phyloP scores from a whole-genome alignment of 345 rosid genomes.

The Citrus glauca region DNA sequence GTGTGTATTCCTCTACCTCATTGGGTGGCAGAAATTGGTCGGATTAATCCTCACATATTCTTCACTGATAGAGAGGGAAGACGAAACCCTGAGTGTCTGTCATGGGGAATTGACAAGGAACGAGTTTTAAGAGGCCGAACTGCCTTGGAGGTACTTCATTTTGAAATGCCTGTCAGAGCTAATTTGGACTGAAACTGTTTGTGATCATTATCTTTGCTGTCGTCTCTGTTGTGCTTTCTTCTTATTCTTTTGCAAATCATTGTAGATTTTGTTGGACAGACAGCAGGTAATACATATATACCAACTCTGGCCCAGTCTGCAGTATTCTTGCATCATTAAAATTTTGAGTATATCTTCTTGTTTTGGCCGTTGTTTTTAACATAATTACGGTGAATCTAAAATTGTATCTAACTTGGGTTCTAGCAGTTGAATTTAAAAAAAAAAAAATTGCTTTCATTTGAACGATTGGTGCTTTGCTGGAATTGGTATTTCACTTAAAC shows the following conservation, averaged over 20 bases:
- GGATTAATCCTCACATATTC: constrained; percentile 85
- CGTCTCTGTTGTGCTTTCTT: background rate
- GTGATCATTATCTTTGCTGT: constrained; percentile 7
- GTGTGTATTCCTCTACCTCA: constrained; percentile 95
- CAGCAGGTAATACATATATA: constrained; percentile 1
- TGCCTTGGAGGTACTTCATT: constrained; percentile 75
- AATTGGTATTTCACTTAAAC: background rate
- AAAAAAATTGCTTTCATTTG: constrained; percentile 2
- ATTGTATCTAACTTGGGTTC: background rate
- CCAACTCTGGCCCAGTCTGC: background rate
- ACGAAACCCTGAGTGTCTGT: constrained; percentile 91
- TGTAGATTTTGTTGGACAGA: background rate
- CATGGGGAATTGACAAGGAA: constrained; percentile 97
- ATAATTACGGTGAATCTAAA: background rate
- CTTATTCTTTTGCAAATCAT: background rate
- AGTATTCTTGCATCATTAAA: background rate
- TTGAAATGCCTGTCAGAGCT: constrained; percentile 6
- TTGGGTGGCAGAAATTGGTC: constrained; percentile 96
- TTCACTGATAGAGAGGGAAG: constrained; percentile 98
- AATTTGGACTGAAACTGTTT: constrained; percentile 6
- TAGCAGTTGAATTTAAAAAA: too few species aligned
- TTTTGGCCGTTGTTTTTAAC: background rate
- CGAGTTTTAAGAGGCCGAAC: constrained; percentile 88
- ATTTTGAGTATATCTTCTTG: background rate
- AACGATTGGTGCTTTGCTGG: background rate